Evolutionary conservation across 108 stramenopile genomes (phyloP).

Genomic region (Cyclostephanos invisitatus): DNA sequence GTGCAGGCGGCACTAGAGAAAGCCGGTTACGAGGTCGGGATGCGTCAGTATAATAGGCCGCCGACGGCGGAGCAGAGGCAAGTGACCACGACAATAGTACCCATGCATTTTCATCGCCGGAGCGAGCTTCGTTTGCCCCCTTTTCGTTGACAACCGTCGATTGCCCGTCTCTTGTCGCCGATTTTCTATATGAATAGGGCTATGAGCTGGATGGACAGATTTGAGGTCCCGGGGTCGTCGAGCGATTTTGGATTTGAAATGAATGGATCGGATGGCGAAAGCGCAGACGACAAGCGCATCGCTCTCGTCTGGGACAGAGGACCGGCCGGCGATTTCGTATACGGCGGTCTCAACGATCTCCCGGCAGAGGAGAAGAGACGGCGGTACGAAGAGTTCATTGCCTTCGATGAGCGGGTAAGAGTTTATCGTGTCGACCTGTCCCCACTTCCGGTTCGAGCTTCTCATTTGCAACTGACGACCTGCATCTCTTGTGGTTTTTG

Average conservation of each 20-base stretch:
- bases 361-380: conserved; percentile 41
- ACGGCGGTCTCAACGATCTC: conserved; percentile 55
- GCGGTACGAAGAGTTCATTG: conserved; percentile 65
- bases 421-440: not conserved
- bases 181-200: conserved; percentile 2
- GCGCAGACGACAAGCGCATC: conserved; percentile 37
- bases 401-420: conserved; percentile 48
- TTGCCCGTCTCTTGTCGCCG: not conserved
- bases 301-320: conserved; percentile 72
- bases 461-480: not conserved
- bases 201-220: conserved; percentile 80
- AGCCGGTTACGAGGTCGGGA: conserved; percentile 60
- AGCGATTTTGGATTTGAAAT: conserved; percentile 33
- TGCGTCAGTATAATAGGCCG: conserved; percentile 74
- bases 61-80: conserved; percentile 69
- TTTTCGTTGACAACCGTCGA: not conserved
- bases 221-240: conserved; percentile 55
- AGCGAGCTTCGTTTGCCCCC: not conserved
- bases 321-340: conserved; percentile 52
- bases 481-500: not conserved
- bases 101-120: not conserved
- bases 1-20: conserved; percentile 55
- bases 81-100: not conserved
- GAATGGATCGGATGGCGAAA: conserved; percentile 12
- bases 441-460: not conserved